Evolutionary conservation across 1,139 yeast species (phyloP).

Genomic region (Scheffersomyces stambukii): DNA sequence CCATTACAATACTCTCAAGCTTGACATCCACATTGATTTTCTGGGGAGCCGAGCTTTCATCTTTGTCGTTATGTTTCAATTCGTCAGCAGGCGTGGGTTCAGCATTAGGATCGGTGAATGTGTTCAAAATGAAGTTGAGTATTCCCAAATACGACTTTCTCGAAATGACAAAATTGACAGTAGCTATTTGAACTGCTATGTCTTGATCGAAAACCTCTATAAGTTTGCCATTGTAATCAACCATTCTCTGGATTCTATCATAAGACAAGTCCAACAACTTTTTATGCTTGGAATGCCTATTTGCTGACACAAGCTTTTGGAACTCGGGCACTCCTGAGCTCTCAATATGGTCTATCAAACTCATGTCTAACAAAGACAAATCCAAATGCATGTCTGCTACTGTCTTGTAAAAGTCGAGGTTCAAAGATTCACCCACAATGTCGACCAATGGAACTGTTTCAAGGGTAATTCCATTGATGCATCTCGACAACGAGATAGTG

Average conservation of each 20-base stretch:
- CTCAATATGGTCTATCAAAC: slow-evolving; percentile 73
- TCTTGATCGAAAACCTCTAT: slow-evolving; percentile 80
- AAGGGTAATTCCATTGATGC: slow-evolving; percentile 58
- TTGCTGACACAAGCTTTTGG: slow-evolving; percentile 67
- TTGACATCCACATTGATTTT: slow-evolving; percentile 66
- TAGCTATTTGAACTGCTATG: slow-evolving; percentile 71
- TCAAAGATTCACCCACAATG: slow-evolving; percentile 62
- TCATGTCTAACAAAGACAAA: slow-evolving; percentile 58
- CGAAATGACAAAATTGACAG: slow-evolving; percentile 71
- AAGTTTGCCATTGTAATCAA: slow-evolving; percentile 48
- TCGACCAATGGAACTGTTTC: slow-evolving; percentile 69
- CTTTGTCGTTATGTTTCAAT: slow-evolving; percentile 57
- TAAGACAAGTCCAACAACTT: slow-evolving; percentile 65
- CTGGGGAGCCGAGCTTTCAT: slow-evolving; percentile 60
- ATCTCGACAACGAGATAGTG: slow-evolving; percentile 60
- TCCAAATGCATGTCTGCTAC: slow-evolving; percentile 62
- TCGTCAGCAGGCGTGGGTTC: slow-evolving; percentile 64
- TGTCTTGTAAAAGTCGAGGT: slow-evolving; percentile 57
- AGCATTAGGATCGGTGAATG: slow-evolving; percentile 81
- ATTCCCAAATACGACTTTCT: slow-evolving; percentile 76
- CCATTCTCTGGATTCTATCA: slow-evolving; percentile 55
- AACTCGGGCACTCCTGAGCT: slow-evolving; percentile 59
- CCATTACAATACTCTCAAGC: slow-evolving; percentile 69
- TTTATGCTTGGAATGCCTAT: slow-evolving; percentile 25
- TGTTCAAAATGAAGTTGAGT: slow-evolving; percentile 75